phyloP scores from a whole-genome alignment of 768 basidiomycete species.

The Dioszegia hungarica region DNA sequence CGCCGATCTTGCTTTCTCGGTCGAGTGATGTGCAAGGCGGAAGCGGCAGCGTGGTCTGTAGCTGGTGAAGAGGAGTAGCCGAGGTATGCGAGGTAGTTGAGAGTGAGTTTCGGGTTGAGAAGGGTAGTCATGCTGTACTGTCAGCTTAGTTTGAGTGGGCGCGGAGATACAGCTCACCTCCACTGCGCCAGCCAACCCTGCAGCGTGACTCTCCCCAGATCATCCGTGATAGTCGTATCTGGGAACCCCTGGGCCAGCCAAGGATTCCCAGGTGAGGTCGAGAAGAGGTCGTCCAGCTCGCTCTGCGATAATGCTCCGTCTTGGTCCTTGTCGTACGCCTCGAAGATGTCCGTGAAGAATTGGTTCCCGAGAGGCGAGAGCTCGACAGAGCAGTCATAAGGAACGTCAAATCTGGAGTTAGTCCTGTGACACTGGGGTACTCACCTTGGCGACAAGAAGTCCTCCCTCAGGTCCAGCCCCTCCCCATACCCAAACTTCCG shows the following conservation, averaged over 20 bases:
- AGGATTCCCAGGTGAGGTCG: slow-evolving; percentile 93
- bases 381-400: slow-evolving; percentile 90
- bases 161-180: slow-evolving; percentile 59
- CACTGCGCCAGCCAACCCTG: slow-evolving; percentile 98
- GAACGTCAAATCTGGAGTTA: slow-evolving; percentile 74
- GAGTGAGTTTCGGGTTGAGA: slow-evolving; percentile 82
- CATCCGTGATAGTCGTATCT: slow-evolving; percentile 80
- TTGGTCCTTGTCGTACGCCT: slow-evolving; percentile 95
- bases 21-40: slow-evolving; percentile 76
- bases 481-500: slow-evolving; percentile 94
- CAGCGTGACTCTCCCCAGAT: slow-evolving; percentile 83
- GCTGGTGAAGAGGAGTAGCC: slow-evolving; percentile 63
- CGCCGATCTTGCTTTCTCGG: slow-evolving; percentile 77
- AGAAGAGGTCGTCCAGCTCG: slow-evolving; percentile 84
- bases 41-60: slow-evolving; percentile 55
- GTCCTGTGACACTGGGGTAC: slow-evolving; percentile 45
- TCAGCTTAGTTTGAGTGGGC: background rate
- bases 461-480: slow-evolving; percentile 80
- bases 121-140: slow-evolving; percentile 84
- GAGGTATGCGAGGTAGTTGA: slow-evolving; percentile 91
- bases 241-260: slow-evolving; percentile 90
- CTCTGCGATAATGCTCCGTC: slow-evolving; percentile 81
- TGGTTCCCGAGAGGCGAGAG: slow-evolving; percentile 89
- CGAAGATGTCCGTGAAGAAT: slow-evolving; percentile 95
- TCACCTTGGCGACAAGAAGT: slow-evolving; percentile 82